Conservation (phyloP, 768 basidiomycete species). For the Strobilomyces dryophilus region DNA sequence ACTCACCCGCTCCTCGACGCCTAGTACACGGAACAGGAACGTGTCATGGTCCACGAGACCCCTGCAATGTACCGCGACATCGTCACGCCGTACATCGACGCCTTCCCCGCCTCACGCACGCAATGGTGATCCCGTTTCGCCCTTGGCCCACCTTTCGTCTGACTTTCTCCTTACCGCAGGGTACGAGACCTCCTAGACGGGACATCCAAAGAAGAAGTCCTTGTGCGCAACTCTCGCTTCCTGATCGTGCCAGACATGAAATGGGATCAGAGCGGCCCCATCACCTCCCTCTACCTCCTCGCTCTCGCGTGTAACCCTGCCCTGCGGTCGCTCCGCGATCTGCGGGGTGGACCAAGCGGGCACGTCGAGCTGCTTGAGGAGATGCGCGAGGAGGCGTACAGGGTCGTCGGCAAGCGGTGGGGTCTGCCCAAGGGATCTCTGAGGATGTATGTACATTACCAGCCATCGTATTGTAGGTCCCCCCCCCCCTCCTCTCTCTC, state of each 20-base stretch:
- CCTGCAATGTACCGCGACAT: slow-evolving; percentile 66
- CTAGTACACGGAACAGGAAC: slow-evolving; percentile 74
- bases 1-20: not conserved
- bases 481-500: too few species aligned
- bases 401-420: slow-evolving; percentile 59
- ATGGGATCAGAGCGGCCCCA: slow-evolving; percentile 77
- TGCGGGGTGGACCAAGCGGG: slow-evolving; percentile 35
- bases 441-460: slow-evolving; percentile 89
- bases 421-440: slow-evolving; percentile 57
- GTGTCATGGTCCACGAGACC: slow-evolving; percentile 77
- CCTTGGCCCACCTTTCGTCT: not conserved
- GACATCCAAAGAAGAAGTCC: slow-evolving; percentile 64
- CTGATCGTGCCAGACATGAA: slow-evolving; percentile 94
- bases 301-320: slow-evolving; percentile 62
- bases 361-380: slow-evolving; percentile 67
- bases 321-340: slow-evolving; percentile 74
- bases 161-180: slow-evolving; percentile 40
- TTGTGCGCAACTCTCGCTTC: slow-evolving; percentile 64
- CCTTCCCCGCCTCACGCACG: slow-evolving; percentile 70
- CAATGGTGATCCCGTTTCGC: slow-evolving; percentile 58
- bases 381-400: slow-evolving; percentile 55
- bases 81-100: slow-evolving; percentile 74
- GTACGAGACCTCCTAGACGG: slow-evolving; percentile 81
- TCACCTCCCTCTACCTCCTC: slow-evolving; percentile 75
- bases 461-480: slow-evolving; percentile 86